A percentile compares a stretch with the other conserved stretches of the same genome.
Conservation (phyloP, 495 filamentous ascomycete species). For the Bathelium albidoporum region DNA sequence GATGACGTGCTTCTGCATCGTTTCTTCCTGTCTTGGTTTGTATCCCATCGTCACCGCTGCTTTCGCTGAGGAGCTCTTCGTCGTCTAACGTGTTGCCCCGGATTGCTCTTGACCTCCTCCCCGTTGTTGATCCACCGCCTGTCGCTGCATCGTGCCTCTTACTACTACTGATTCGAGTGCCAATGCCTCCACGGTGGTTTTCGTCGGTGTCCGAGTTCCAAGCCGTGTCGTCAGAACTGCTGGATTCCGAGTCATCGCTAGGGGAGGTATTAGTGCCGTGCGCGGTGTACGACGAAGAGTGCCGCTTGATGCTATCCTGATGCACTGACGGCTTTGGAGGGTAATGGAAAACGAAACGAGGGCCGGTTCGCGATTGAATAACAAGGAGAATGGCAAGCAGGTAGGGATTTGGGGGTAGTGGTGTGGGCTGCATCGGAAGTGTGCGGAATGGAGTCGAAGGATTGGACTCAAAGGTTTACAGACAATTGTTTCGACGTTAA, state of each 20-base stretch:
- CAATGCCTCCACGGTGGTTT: neutral
- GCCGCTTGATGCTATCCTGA: neutral
- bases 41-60: neutral
- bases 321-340: slow-evolving; percentile 31
- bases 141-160: neutral
- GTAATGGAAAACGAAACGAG: slow-evolving; percentile 85
- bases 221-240: neutral
- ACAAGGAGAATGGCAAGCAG: slow-evolving; percentile 75
- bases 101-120: neutral
- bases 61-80: neutral
- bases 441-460: neutral
- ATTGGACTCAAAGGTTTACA: no score
- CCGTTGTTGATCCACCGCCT: neutral
- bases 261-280: neutral
- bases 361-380: slow-evolving; percentile 68
- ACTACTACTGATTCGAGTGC: neutral
- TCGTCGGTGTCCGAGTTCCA: neutral
- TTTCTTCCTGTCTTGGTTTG: neutral
- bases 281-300: neutral
- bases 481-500: neutral
- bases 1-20: neutral
- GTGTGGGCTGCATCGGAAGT: slow-evolving; percentile 8
- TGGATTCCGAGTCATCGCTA: neutral
- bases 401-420: slow-evolving; percentile 37
- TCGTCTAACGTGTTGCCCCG: neutral